Percentiles rank a stretch among this genome's conserved stretches.
These are phyloP conservation scores for Sugiyamaella valdiviana DNA, from an alignment of 805 yeast genomes.

Conservation along the genomic window DNA sequence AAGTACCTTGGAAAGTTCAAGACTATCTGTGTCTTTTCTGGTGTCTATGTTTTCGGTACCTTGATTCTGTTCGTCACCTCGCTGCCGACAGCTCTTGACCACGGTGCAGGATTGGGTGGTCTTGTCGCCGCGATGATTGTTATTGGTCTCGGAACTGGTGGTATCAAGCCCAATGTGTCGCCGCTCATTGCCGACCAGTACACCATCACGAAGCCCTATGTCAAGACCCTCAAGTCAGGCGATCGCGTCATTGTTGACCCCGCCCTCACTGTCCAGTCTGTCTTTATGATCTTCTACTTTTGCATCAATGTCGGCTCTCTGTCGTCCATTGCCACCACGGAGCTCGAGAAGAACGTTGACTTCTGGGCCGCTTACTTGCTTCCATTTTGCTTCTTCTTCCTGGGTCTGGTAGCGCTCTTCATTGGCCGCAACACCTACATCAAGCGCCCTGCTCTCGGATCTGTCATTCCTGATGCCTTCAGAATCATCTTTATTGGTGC, in stretches of 20 bases:
- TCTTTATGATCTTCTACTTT: constrained; percentile 70
- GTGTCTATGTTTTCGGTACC: constrained; percentile 55
- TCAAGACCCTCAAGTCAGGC: constrained; percentile 54
- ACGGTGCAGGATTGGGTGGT: constrained; percentile 54
- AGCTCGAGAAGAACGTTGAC: constrained; percentile 58
- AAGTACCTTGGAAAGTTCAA: constrained; percentile 66
- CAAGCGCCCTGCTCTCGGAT: constrained; percentile 55
- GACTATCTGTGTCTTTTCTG: constrained; percentile 57
- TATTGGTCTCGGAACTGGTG: constrained; percentile 75
- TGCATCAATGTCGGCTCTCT: constrained; percentile 72
- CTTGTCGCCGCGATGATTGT: constrained; percentile 49
- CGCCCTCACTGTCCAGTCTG: constrained; percentile 61
- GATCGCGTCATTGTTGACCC: constrained; percentile 66
- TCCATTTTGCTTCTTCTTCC: constrained; percentile 62
- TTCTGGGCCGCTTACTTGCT: constrained; percentile 61
- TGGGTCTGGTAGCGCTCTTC: constrained; percentile 49
- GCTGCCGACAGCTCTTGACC: constrained; percentile 48
- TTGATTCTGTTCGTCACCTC: constrained; percentile 64
- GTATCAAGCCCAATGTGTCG: constrained; percentile 71
- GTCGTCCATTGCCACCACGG: constrained; percentile 70
- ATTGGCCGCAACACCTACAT: constrained; percentile 51
- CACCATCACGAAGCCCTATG: constrained; percentile 53
- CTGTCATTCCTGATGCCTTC: constrained; percentile 52
- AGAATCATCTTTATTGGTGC: constrained; percentile 39
- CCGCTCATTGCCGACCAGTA: constrained; percentile 72